A percentile compares a stretch with the other conserved stretches of the same genome.
Evolutionary conservation across 192 early-diverging fungal species (phyloP).

Genomic region (Rhizoclosmatium globosum): DNA sequence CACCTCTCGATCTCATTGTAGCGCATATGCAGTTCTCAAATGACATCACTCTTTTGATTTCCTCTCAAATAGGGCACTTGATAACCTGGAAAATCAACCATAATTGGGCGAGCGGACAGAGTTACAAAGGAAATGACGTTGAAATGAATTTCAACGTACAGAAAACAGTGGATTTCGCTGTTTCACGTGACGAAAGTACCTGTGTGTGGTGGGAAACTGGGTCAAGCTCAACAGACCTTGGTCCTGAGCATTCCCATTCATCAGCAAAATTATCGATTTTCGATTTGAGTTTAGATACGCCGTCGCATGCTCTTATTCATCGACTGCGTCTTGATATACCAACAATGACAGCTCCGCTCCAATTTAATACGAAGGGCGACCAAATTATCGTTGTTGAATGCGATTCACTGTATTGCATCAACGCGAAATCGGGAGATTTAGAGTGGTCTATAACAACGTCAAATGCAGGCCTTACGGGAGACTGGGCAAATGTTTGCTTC

Average conservation of each 20-base stretch:
- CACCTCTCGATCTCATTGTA: neutral
- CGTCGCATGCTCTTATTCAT: constrained; percentile 22
- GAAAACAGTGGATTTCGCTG: neutral
- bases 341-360: constrained; percentile 1
- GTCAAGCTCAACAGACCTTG: neutral
- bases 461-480: constrained; percentile 18
- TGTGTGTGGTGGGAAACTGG: constrained; percentile 9
- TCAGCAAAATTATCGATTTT: constrained; percentile 15
- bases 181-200: constrained; percentile 12
- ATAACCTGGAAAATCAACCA: constrained; percentile 11
- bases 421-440: constrained; percentile 20
- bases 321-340: constrained; percentile 21
- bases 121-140: constrained; percentile 1
- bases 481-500: constrained; percentile 22
- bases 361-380: neutral
- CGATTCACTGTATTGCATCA: constrained; percentile 19
- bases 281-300: constrained; percentile 22
- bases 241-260: neutral
- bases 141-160: neutral
- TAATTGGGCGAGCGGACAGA: constrained; percentile 16
- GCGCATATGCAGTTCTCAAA: constrained; percentile 14
- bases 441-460: constrained; percentile 13
- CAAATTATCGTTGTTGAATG: constrained; percentile 8
- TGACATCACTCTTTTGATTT: constrained; percentile 18
- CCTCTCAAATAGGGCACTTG: constrained; percentile 18